A percentile compares a stretch with the other conserved stretches of the same genome.
Conservation (phyloP, 305 asterid species). For the Caryopteris hybrid region DNA sequence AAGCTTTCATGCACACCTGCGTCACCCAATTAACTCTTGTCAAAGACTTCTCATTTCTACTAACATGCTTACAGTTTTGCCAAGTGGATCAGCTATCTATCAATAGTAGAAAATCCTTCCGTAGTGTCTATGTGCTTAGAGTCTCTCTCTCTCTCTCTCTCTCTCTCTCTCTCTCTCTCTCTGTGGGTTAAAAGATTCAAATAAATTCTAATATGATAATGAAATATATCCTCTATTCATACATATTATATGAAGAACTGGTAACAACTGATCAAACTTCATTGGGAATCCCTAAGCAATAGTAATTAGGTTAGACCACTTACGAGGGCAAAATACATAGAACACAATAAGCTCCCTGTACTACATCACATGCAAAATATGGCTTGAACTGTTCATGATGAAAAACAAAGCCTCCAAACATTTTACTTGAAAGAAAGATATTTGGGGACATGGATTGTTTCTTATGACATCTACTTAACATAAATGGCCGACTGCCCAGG, state of each 20-base stretch:
- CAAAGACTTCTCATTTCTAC: neutral
- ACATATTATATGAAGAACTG: neutral
- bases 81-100: conserved; percentile 2
- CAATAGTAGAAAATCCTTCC: neutral
- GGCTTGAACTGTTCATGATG: neutral
- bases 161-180: neutral
- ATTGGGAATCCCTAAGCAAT: neutral
- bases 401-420: neutral
- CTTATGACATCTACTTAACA: neutral
- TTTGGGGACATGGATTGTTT: neutral
- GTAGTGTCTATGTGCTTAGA: neutral
- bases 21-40: neutral
- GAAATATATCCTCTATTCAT: neutral
- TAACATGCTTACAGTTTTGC: neutral
- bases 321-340: neutral
- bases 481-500: neutral
- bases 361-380: neutral
- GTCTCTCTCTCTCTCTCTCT: neutral
- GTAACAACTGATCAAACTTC: neutral
- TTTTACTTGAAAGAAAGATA: neutral
- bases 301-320: neutral
- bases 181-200: neutral
- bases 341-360: neutral
- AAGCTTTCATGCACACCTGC: neutral
- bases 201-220: neutral